Evolutionary conservation across 352 stramenopile species (phyloP).

Genomic region (Phytophthora sp.): DNA sequence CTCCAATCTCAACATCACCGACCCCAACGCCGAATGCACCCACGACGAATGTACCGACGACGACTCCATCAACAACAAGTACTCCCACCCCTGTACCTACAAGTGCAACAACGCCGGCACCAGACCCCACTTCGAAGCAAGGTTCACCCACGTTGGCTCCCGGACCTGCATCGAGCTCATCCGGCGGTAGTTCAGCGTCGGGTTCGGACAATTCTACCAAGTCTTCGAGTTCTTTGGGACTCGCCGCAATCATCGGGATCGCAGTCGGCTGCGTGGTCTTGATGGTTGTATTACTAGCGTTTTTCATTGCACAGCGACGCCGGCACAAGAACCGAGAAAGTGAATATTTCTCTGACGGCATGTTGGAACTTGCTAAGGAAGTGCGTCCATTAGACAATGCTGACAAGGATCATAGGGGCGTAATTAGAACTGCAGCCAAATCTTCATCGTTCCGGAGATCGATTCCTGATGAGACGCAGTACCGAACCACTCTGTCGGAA

Average conservation of each 20-base stretch:
- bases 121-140: neutral
- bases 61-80: no score
- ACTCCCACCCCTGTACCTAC: neutral
- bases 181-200: neutral
- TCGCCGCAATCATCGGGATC: constrained; percentile 16
- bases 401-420: constrained; percentile 4
- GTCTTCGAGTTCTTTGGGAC: constrained; percentile 5
- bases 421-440: constrained; percentile 17
- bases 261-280: constrained; percentile 9
- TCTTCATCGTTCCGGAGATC: constrained; percentile 7
- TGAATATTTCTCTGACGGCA: neutral
- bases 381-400: neutral
- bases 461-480: constrained; percentile 23
- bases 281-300: constrained; percentile 17
- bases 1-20: no score
- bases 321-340: neutral
- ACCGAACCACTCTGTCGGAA: constrained; percentile 36
- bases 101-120: neutral
- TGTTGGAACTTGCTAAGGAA: constrained; percentile 17
- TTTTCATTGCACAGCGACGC: constrained; percentile 18
- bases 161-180: constrained; percentile 3
- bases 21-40: neutral
- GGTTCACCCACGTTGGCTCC: neutral
- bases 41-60: no score
- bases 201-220: constrained; percentile 1